phyloP scores from a whole-genome alignment of 208 protist species.

The Phytomonas sp. region DNA sequence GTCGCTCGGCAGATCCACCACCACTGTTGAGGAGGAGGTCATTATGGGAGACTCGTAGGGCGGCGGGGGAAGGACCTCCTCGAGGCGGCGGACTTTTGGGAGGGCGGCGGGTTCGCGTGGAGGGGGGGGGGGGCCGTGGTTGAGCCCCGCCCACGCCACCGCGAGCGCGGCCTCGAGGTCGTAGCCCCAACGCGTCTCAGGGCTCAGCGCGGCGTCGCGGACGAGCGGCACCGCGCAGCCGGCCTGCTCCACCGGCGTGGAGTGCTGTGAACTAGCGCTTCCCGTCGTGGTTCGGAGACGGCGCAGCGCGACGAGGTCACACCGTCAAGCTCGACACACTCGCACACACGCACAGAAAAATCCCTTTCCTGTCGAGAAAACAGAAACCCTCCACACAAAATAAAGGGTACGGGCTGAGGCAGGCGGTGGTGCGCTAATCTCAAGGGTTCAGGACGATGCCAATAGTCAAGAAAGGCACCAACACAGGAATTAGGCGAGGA shows the following conservation, averaged over 20 bases:
- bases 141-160: conserved; percentile 12
- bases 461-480: not conserved
- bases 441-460: not conserved
- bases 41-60: too few relatives aligned
- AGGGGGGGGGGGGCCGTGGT: not conserved
- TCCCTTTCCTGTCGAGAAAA: not conserved
- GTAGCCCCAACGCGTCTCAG: conserved; percentile 23
- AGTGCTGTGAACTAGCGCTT: not conserved
- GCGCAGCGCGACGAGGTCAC: not conserved
- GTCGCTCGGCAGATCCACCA: not conserved
- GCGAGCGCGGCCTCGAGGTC: conserved; percentile 21
- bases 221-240: conserved; percentile 3
- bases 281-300: not conserved
- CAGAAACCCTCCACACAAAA: not conserved
- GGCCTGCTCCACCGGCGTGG: not conserved
- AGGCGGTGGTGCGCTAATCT: not conserved
- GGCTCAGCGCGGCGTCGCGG: conserved; percentile 21
- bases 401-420: not conserved
- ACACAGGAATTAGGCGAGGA: not conserved
- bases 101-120: not conserved
- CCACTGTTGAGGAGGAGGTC: conserved; percentile 2
- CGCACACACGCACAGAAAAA: not conserved
- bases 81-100: not conserved
- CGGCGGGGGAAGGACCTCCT: not conserved
- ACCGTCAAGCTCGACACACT: not conserved